Percentiles rank a stretch among this genome's conserved stretches.
Evolutionary conservation across 2,329 filamentous ascomycete species (phyloP).

Genomic region (Paecilomyces formosus): DNA sequence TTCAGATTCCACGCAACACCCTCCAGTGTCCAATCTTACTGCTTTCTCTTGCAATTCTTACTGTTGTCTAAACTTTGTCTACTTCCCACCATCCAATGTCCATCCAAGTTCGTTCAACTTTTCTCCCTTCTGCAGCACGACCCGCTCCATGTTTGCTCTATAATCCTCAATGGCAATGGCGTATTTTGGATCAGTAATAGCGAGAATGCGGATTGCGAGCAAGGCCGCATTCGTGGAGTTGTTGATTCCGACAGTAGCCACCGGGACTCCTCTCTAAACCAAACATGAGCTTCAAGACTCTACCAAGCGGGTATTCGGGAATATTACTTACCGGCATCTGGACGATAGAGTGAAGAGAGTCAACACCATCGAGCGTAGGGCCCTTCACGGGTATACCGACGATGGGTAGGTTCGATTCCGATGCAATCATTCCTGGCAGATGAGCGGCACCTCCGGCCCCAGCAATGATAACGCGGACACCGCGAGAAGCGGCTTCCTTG

Average conservation of each 20-base stretch:
- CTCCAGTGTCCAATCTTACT: no score
- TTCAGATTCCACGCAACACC: no score
- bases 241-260: conserved; percentile 65
- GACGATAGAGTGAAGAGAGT: conserved; percentile 59
- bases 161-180: neutral
- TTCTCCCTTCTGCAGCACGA: neutral
- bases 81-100: neutral
- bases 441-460: conserved; percentile 63
- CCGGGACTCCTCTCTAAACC: conserved; percentile 52
- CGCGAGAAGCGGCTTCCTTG: conserved; percentile 50
- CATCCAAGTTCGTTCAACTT: neutral
- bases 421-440: conserved; percentile 60
- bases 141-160: neutral
- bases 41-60: neutral
- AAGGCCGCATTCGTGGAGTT: conserved; percentile 65
- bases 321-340: conserved; percentile 55
- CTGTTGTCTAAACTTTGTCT: neutral
- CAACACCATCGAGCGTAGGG: conserved; percentile 58
- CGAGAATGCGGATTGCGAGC: conserved; percentile 58
- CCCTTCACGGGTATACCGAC: conserved; percentile 67
- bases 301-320: neutral
- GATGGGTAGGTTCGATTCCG: conserved; percentile 60
- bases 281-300: neutral
- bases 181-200: neutral
- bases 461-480: conserved; percentile 61